These are phyloP conservation scores for Diophrys appendiculata DNA, from an alignment of 73 alveolate species.

Conservation along the genomic window DNA sequence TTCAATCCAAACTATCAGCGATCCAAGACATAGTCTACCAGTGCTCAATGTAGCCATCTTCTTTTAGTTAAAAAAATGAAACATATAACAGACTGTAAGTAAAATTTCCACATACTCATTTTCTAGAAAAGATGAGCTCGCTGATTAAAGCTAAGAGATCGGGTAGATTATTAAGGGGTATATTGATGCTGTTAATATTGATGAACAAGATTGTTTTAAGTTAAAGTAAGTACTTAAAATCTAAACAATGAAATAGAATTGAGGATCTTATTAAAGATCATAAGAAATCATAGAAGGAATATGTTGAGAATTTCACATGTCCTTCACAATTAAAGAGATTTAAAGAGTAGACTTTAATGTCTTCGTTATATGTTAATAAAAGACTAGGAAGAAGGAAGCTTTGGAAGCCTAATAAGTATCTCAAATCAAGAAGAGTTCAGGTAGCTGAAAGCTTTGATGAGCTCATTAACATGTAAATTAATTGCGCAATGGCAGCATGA, in stretches of 20 bases:
- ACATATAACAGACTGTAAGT: not conserved
- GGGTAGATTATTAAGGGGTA: not conserved
- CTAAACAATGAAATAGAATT: not conserved
- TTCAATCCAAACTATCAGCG: too few species aligned
- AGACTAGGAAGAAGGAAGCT: conserved; percentile 24
- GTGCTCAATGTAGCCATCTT: not conserved
- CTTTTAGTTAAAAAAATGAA: too few species aligned
- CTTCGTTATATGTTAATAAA: conserved; percentile 14
- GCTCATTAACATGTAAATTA: conserved; percentile 4
- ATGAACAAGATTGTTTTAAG: not conserved
- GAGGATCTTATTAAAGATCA: not conserved
- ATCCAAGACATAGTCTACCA: not conserved
- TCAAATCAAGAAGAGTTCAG: conserved; percentile 17
- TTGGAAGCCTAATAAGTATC: conserved; percentile 30
- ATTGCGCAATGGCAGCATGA: not conserved
- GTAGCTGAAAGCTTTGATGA: conserved; percentile 39
- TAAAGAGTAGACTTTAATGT: not conserved
- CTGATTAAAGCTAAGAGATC: not conserved
- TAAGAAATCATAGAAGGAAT: not conserved
- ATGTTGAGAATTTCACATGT: not conserved
- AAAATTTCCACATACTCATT: not conserved
- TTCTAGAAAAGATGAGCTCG: not conserved
- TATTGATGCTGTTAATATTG: not conserved
- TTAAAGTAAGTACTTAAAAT: not conserved
- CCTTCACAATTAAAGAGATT: not conserved